A percentile compares a stretch with the other conserved stretches of the same genome.
phyloP scores from a whole-genome alignment of 805 yeast genomes.

The Candida incommunis region DNA sequence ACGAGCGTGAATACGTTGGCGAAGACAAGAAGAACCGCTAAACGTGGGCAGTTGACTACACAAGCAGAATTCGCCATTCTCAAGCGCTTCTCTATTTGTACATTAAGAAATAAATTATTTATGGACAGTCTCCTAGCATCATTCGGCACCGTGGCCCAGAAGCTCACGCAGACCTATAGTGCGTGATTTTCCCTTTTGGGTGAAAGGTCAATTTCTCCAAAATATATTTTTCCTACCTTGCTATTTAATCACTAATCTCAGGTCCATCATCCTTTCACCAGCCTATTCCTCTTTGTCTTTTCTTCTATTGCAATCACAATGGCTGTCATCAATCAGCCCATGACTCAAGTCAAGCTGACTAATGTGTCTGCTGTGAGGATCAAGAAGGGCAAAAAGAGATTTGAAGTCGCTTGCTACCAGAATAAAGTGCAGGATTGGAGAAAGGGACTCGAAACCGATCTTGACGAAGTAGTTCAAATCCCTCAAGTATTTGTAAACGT shows the following conservation, averaged over 20 bases:
- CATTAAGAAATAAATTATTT: too few species aligned
- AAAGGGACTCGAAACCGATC: slow-evolving; percentile 72
- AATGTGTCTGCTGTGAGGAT: slow-evolving; percentile 87
- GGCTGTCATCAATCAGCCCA: slow-evolving; percentile 67
- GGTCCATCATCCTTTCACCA: slow-evolving; percentile 3
- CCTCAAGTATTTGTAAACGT: slow-evolving; percentile 91
- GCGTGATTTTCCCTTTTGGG: too few species aligned
- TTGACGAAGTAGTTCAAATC: slow-evolving; percentile 91
- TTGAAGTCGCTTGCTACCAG: slow-evolving; percentile 92
- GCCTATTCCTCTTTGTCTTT: too few species aligned
- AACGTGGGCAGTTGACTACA: too few species aligned
- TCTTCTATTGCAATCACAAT: slow-evolving; percentile 15
- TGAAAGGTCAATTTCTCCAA: too few species aligned
- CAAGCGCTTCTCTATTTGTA: too few species aligned
- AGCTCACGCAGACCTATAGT: too few species aligned
- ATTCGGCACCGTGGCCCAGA: too few species aligned
- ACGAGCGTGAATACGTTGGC: slow-evolving; percentile 49
- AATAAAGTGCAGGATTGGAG: slow-evolving; percentile 96
- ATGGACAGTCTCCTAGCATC: too few species aligned
- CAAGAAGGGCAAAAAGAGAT: slow-evolving; percentile 78
- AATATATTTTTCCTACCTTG: not conserved
- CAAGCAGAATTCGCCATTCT: too few species aligned
- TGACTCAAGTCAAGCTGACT: slow-evolving; percentile 76
- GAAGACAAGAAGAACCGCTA: slow-evolving; percentile 1
- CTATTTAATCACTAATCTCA: too few species aligned